A percentile compares a stretch with the other conserved stretches of the same genome.
These are phyloP conservation scores for Amphicarpaea edgeworthii DNA, from an alignment of 306 rosid genomes.

Conservation along the genomic window DNA sequence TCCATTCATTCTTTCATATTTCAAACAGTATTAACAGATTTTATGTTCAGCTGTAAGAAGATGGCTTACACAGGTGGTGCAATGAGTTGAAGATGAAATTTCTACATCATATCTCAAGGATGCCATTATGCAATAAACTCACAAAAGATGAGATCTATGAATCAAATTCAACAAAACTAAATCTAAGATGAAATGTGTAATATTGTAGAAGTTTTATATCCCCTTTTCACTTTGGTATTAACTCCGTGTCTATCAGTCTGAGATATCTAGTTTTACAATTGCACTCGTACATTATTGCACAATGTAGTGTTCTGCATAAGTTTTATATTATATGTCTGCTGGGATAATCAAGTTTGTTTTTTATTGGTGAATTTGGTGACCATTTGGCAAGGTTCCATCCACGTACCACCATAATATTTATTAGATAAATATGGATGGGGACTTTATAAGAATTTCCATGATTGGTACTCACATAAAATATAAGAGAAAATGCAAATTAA, in stretches of 20 bases:
- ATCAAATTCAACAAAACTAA: neutral
- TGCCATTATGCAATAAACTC: constrained; percentile 17
- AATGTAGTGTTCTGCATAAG: neutral
- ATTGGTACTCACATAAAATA: neutral
- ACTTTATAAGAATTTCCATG: neutral
- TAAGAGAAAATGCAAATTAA: neutral
- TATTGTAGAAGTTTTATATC: neutral
- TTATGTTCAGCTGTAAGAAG: constrained; percentile 23
- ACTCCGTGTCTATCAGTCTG: neutral
- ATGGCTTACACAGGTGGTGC: neutral
- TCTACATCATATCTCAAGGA: neutral
- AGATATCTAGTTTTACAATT: neutral
- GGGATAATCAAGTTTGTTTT: neutral
- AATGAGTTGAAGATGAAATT: too few relatives aligned
- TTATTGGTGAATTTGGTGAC: neutral
- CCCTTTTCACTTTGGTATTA: neutral
- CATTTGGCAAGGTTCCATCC: neutral
- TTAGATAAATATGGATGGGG: neutral
- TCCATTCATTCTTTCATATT: constrained; percentile 25
- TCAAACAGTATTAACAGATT: constrained; percentile 16
- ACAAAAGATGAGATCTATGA: neutral
- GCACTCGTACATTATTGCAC: neutral
- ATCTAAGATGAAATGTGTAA: constrained; percentile 1
- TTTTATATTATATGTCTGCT: neutral
- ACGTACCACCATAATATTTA: neutral